phyloP scores from a whole-genome alignment of 106 monocot species.

The Dendrobium officinale region DNA sequence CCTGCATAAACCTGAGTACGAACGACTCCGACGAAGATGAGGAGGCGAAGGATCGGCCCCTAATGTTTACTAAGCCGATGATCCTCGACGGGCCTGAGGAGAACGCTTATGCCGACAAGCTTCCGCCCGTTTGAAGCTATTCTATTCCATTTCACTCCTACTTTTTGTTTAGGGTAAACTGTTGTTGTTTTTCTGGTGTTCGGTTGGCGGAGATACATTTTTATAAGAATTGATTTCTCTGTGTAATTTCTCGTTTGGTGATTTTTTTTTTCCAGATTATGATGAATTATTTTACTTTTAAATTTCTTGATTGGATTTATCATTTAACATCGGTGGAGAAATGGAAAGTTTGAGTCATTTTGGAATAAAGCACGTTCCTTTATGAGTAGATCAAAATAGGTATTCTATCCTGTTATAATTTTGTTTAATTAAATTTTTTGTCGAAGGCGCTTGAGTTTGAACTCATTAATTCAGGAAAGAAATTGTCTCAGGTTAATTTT shows the following conservation, averaged over 20 bases:
- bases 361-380: not conserved
- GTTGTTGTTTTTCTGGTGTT: not conserved
- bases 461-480: not conserved
- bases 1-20: conserved; percentile 40
- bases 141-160: not conserved
- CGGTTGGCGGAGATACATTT: not conserved
- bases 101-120: not conserved
- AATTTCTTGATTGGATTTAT: too few relatives aligned
- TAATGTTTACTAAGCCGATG: conserved; percentile 29
- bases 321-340: too few relatives aligned
- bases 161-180: not conserved
- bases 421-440: not conserved
- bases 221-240: not conserved
- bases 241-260: not conserved
- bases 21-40: conserved; percentile 33
- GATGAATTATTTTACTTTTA: too few relatives aligned
- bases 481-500: not conserved
- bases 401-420: not conserved
- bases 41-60: conserved; percentile 31
- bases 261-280: not conserved
- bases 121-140: conserved; percentile 5
- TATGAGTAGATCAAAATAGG: not conserved
- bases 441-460: not conserved
- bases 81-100: conserved; percentile 1
- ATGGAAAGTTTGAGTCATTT: not conserved